Percentiles rank a stretch among this genome's conserved stretches.
Evolutionary conservation across 257 asterid species (phyloP).

Genomic region (Cynanchum wilfordii): DNA sequence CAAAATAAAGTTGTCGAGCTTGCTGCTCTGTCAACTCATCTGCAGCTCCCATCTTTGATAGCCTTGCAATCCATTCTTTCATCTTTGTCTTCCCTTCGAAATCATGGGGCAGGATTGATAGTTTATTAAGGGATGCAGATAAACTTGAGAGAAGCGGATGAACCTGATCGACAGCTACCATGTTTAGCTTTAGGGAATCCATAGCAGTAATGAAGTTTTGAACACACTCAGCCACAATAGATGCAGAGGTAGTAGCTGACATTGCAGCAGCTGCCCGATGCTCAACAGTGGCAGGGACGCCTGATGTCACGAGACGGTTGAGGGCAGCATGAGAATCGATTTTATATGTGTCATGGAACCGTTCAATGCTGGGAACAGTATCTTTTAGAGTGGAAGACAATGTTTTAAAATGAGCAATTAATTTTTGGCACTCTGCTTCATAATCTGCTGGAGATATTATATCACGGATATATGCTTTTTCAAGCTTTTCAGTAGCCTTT

Average conservation of each 20-base stretch:
- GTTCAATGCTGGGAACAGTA: conserved; percentile 71
- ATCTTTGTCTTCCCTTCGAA: conserved; percentile 94
- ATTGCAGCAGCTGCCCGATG: conserved; percentile 63
- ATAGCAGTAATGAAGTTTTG: conserved; percentile 89
- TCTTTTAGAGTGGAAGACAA: conserved; percentile 72
- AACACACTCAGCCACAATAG: conserved; percentile 87
- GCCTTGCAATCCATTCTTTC: conserved; percentile 84
- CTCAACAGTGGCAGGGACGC: conserved; percentile 96
- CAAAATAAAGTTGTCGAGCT: conserved; percentile 94
- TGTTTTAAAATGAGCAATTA: conserved; percentile 80
- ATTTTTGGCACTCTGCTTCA: conserved; percentile 71
- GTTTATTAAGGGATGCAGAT: conserved; percentile 73
- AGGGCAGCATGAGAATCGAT: conserved; percentile 84
- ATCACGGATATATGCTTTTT: conserved; percentile 84
- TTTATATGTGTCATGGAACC: conserved; percentile 76
- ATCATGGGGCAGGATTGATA: conserved; percentile 69
- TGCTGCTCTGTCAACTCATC: conserved; percentile 97
- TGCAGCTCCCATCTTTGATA: conserved; percentile 89
- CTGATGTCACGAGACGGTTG: conserved; percentile 67
- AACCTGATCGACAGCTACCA: conserved; percentile 95
- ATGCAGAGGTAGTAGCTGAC: conserved; percentile 57
- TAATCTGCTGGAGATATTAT: conserved; percentile 57
- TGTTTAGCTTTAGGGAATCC: conserved; percentile 83
- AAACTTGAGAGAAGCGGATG: conserved; percentile 79
- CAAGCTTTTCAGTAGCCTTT: conserved; percentile 90